A percentile compares a stretch with the other conserved stretches of the same genome.
These are phyloP conservation scores for Podospora bellae-mahoneyi DNA, from an alignment of 495 filamentous ascomycete genomes.

Conservation along the genomic window DNA sequence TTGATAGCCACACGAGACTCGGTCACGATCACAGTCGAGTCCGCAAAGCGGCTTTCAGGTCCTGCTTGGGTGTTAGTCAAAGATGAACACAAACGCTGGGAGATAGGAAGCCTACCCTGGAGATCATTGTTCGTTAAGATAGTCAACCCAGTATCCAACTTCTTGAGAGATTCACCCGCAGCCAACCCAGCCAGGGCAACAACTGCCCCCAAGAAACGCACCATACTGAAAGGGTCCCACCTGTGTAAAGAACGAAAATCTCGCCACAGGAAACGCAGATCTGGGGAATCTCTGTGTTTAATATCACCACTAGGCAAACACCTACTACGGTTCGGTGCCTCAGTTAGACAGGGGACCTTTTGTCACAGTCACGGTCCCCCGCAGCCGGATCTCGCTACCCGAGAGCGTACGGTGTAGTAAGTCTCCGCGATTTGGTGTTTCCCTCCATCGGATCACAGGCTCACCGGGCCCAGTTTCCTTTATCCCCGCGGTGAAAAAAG, in stretches of 20 bases:
- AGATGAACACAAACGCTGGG: background rate
- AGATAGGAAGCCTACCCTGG: constrained; percentile 32
- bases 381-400: background rate
- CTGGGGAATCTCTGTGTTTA: background rate
- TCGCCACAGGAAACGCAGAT: background rate
- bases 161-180: constrained; percentile 31
- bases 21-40: constrained; percentile 42
- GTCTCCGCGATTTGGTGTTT: background rate
- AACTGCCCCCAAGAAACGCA: constrained; percentile 4
- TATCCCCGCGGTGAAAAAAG: background rate
- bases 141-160: constrained; percentile 38
- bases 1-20: constrained; percentile 21
- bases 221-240: constrained; percentile 16
- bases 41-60: constrained; percentile 33
- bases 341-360: background rate
- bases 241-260: background rate
- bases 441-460: background rate
- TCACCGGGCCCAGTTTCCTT: background rate
- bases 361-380: background rate
- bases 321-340: background rate
- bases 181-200: constrained; percentile 20
- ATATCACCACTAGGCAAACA: background rate
- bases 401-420: background rate
- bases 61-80: constrained; percentile 29
- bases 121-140: constrained; percentile 42